Base-by-base conservation (phyloP, 1,284 basidiomycete genomes). In the Cutaneotrichosporon cyanovorans region DNA sequence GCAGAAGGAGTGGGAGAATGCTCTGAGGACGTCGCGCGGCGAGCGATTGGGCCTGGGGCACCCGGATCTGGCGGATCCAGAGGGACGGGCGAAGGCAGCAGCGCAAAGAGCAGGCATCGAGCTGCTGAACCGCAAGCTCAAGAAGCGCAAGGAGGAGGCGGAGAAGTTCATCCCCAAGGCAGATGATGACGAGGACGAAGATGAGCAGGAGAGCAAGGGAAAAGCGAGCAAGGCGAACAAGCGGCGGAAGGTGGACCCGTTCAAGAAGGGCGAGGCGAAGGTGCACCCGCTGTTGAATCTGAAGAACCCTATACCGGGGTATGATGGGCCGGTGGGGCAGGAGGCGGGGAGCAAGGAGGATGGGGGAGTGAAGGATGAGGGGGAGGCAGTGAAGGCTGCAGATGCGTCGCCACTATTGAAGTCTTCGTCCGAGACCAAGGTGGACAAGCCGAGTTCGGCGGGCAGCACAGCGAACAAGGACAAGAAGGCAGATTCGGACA, bases 31-130 rank as follows among this genome's bases (percentile, higher is more conserved):
- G 16, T 30, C 28, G 16, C 42, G 49, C 39, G 31, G 40, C n/a
- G 59, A 58, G 37, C 45, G 58, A 10, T 49, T 66, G 6, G 66
- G 66, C 2, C 44, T 65, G 2, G 66, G 66, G 15, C 66, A 68
- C 50, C 62, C 65, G 2, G 38, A 42, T n/a, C 50, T 61, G 10
- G 50, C 55, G 20, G 46, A 55, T 25, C 38, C 45, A 3, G 37
- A 15, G 2, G 47, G 42, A 39, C 42, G 50, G 3, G 40, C 45
- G 2, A 14, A 16, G 16, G 40, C 42, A 0, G 22, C 14, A 9
- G 40, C 43, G 35, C 19, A 39, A 38, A 51, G 47, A 14, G 45
- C 46, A 4, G 49, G 52, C 1, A 36, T 48, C 30, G 46, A 53
- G 23, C 22, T 43, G 38, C 32, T 61, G 22, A 40, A 41, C n/a